Evolutionary conservation across 2,329 filamentous ascomycete genomes (phyloP), one percentile per base, ranked within the genome.

Genomic region (Simplicillium sp.): DNA sequence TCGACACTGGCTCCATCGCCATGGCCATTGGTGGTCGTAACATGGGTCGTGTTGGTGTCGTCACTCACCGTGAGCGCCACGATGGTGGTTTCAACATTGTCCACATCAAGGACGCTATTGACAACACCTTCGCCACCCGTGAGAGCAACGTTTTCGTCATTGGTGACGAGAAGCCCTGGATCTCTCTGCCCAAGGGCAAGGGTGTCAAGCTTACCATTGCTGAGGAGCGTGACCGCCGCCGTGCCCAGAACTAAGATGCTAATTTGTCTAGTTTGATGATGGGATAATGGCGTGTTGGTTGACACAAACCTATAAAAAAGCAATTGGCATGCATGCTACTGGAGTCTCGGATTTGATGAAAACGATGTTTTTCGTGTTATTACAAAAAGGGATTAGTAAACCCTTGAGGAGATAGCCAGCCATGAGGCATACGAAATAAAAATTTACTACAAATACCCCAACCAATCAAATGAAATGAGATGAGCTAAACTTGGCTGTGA

Each of bases 1-100:
- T 98, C 75, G 92, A 98, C 71, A 96, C 89, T 64, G 92, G 90
- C 72, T 84, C 87, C 66, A 88, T 98, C 60, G 88, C 85, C 70
- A 98, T 98, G 90, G 85, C 84, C 64, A 98, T 92, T 58, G 92
- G 92, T 83, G 92, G 92, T 82, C 92, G 90, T 68, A 98, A 98
- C 87, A 98, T 97, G 90, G 92, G 92, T 69, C 92, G 92, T 90
- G 90, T 98, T 65, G 92, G 92, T 85, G 90, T 97, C 70, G 94
- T 98, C 77, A 97, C 92, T 62, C 89, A 98, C 82, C 90, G 92
- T 79, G 92, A 98, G 82, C 87, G 92, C 62, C 92, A 98, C 81
- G 92, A 98, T 60, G 92, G 92, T 80, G 92, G 92, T 71, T 98
- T 98, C 86, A 94, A 94, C 82, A 94, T 98, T 64, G 89, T 98